Percentiles rank a stretch among this genome's conserved stretches.
These are phyloP conservation scores for Emergomyces orientalis DNA, from an alignment of 2,329 filamentous ascomycete genomes.

Conservation along the genomic window DNA sequence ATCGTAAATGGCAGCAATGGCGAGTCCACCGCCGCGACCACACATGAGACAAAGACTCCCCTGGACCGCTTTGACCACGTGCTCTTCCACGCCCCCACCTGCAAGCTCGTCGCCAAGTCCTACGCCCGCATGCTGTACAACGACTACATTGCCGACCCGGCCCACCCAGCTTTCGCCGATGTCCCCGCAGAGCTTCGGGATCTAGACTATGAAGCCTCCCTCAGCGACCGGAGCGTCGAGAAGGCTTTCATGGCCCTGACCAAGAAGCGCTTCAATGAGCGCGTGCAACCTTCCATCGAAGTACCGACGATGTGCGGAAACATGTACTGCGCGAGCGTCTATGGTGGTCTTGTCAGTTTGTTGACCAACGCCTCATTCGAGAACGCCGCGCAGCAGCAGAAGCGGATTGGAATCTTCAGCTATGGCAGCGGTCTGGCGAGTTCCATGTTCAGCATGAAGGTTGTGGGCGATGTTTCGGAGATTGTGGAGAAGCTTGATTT, in stretches of 20 bases:
- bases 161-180: slow-evolving; percentile 59
- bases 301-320: slow-evolving; percentile 66
- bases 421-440: slow-evolving; percentile 70
- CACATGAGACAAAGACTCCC: slow-evolving; percentile 47
- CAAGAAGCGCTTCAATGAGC: slow-evolving; percentile 76
- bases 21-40: slow-evolving; percentile 14
- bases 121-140: slow-evolving; percentile 79
- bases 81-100: slow-evolving; percentile 73
- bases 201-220: slow-evolving; percentile 67
- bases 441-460: slow-evolving; percentile 58
- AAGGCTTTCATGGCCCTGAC: slow-evolving; percentile 77
- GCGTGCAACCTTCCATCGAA: slow-evolving; percentile 62
- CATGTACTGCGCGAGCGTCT: slow-evolving; percentile 55
- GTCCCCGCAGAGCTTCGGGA: slow-evolving; percentile 67
- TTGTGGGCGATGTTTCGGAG: slow-evolving; percentile 59
- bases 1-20: slow-evolving; percentile 7
- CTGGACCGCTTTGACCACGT: slow-evolving; percentile 79
- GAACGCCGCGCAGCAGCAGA: slow-evolving; percentile 47
- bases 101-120: slow-evolving; percentile 79
- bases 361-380: slow-evolving; percentile 55
- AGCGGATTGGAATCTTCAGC: slow-evolving; percentile 67
- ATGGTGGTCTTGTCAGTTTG: slow-evolving; percentile 49
- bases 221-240: slow-evolving; percentile 73
- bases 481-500: slow-evolving; percentile 63
- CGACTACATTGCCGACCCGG: slow-evolving; percentile 66